Evolutionary conservation across 164 flowering plant species (phyloP), one percentile per base, ranked within the genome.

Genomic region (Pachysandra terminalis): DNA sequence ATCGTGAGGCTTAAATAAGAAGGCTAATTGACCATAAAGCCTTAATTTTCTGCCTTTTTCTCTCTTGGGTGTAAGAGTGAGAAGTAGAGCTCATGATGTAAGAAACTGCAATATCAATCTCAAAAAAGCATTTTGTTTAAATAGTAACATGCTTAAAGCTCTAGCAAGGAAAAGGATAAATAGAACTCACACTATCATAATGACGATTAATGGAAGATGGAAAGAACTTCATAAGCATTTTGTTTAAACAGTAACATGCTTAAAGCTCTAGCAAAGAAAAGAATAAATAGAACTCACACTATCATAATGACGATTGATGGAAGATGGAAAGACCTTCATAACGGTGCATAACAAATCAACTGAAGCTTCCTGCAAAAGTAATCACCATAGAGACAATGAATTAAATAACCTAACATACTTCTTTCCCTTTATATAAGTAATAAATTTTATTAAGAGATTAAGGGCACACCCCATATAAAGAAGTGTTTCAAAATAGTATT

Each of bases 191-290:
- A 76, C 45, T 72, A 27, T 90, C 93, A 82, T 78, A 80, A 74
- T 85, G 80, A 60, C 86, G 90, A 55, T 75, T 81, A 25, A 90
- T 58, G 10, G 94, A 80, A 67, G 82, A 75, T 58, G 98, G 98
- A 70, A 84, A 91, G 57, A 53, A 74, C 21, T 68, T 75, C n/a
- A 86, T 21, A 60, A 88, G n/a, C n/a, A n/a, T n/a, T n/a, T n/a
- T n/a, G n/a, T n/a, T n/a, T n/a, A n/a, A n/a, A n/a, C n/a, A n/a
- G n/a, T n/a, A n/a, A n/a, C n/a, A n/a, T n/a, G n/a, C n/a, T 53
- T 16, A 15, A 54, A 65, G 16, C n/a, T 35, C n/a, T 23, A 23
- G n/a, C 0, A 52, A 40, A 49, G 58, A 40, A 49, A 65, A 19
- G 21, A 26, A 27, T 32, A 27, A 49, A 22, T 22, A 37, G n/a